These are phyloP conservation scores for Lactarius pseudohatsudake DNA, from an alignment of 768 basidiomycete species.

Conservation along the genomic window DNA sequence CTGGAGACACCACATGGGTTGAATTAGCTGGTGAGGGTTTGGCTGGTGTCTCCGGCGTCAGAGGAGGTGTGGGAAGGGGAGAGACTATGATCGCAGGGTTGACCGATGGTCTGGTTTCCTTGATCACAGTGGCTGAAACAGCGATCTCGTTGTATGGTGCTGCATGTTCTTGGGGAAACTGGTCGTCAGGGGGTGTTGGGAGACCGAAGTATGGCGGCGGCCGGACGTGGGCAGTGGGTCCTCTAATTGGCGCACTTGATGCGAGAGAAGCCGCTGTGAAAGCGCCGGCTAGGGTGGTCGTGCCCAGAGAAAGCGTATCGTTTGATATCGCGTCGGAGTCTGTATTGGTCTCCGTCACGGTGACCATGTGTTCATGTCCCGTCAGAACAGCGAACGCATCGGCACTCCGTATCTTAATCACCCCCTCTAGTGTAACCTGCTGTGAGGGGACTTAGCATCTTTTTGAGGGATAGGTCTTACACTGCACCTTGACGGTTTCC, in stretches of 20 bases:
- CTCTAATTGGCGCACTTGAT: neutral
- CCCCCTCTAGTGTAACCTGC: constrained; percentile 4
- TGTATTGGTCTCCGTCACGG: neutral
- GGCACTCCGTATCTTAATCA: neutral
- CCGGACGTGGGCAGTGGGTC: neutral
- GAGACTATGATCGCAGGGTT: neutral
- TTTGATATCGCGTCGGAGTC: neutral
- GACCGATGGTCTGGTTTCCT: neutral
- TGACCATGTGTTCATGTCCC: neutral
- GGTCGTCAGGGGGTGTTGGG: neutral
- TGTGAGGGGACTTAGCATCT: neutral
- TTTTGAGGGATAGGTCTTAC: neutral
- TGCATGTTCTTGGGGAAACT: neutral
- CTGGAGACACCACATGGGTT: neutral
- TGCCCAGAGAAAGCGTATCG: neutral
- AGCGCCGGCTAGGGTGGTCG: neutral
- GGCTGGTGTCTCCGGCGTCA: neutral
- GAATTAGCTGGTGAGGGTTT: neutral
- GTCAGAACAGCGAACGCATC: neutral
- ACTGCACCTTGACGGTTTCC: constrained; percentile 1
- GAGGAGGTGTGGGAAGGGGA: constrained; percentile 5
- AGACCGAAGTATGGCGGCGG: neutral
- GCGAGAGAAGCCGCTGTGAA: neutral
- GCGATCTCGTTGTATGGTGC: neutral
- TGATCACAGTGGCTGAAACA: neutral